A percentile compares a stretch with the other conserved stretches of the same genome.
Evolutionary conservation across 306 rosid genomes (phyloP).

Genomic region (Adenanthera pavonina): DNA sequence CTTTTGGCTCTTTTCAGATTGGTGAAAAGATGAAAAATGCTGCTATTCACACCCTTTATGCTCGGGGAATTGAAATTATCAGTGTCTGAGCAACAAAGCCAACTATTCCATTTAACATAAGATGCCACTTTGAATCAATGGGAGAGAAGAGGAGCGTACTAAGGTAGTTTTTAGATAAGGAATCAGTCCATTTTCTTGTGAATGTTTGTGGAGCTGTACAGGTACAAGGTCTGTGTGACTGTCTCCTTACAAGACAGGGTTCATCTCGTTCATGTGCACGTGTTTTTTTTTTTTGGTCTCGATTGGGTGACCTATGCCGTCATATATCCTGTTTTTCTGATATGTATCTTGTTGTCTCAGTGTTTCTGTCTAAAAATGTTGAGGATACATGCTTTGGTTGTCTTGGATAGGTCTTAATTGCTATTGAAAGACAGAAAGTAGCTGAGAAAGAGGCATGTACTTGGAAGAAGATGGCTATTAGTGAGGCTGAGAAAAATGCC

Average conservation of each 20-base stretch:
- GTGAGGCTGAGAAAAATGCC: slow-evolving; percentile 97
- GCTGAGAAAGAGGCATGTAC: slow-evolving; percentile 92
- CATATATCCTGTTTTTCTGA: not conserved
- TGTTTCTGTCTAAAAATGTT: slow-evolving; percentile 13
- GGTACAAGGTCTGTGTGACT: not conserved
- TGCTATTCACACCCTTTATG: slow-evolving; percentile 87
- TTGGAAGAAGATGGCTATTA: slow-evolving; percentile 83
- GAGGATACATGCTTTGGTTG: slow-evolving; percentile 35
- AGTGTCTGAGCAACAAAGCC: slow-evolving; percentile 93
- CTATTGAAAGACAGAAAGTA: slow-evolving; percentile 78
- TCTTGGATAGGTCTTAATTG: slow-evolving; percentile 77
- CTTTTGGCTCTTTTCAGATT: slow-evolving; percentile 60
- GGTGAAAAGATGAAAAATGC: slow-evolving; percentile 97
- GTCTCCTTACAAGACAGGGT: slow-evolving; percentile 30
- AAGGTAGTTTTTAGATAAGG: slow-evolving; percentile 57
- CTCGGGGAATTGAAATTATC: slow-evolving; percentile 89
- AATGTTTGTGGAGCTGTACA: not conserved
- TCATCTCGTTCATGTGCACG: not conserved
- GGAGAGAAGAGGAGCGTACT: slow-evolving; percentile 83
- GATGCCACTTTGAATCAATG: slow-evolving; percentile 84
- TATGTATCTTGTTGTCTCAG: slow-evolving; percentile 14
- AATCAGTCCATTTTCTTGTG: slow-evolving; percentile 29
- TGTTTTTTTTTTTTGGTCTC: not conserved
- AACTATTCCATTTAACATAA: slow-evolving; percentile 75
- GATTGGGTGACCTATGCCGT: slow-evolving; percentile 6